phyloP scores from a whole-genome alignment of 2,329 filamentous ascomycete genomes.

The Trichothecium roseum region DNA sequence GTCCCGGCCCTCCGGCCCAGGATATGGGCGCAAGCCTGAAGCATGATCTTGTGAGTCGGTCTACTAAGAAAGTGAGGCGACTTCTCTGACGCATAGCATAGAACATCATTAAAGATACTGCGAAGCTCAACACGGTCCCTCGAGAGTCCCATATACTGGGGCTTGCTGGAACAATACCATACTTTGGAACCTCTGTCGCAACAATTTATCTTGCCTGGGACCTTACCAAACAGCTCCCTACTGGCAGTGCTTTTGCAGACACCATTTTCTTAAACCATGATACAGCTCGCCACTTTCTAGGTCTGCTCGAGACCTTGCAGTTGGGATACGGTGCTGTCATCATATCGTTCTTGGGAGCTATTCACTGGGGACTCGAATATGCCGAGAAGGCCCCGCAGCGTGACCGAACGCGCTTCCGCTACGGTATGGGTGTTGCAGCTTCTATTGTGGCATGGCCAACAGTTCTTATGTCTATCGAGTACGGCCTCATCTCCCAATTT shows the following conservation, averaged over 20 bases:
- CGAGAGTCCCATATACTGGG: slow-evolving; percentile 58
- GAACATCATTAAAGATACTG: slow-evolving; percentile 58
- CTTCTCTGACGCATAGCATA: slow-evolving; percentile 19
- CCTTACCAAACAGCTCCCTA: slow-evolving; percentile 56
- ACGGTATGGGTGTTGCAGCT: slow-evolving; percentile 71
- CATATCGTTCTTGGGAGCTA: slow-evolving; percentile 84
- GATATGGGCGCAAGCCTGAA: slow-evolving; percentile 24
- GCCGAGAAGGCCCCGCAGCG: slow-evolving; percentile 52
- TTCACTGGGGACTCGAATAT: slow-evolving; percentile 89
- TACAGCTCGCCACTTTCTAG: slow-evolving; percentile 60
- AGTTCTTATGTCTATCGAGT: slow-evolving; percentile 71
- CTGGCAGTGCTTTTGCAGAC: slow-evolving; percentile 44
- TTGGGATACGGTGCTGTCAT: slow-evolving; percentile 87
- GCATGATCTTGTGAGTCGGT: slow-evolving; percentile 45
- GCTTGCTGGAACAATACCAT: slow-evolving; percentile 72
- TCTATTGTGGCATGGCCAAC: slow-evolving; percentile 85
- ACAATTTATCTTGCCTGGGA: slow-evolving; percentile 78
- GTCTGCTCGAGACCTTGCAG: slow-evolving; percentile 75
- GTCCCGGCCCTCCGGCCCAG: slow-evolving; percentile 8
- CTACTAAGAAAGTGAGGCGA: neutral
- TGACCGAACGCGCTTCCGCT: slow-evolving; percentile 64
- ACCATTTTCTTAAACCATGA: slow-evolving; percentile 55
- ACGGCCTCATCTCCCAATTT: slow-evolving; percentile 80
- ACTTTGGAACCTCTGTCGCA: slow-evolving; percentile 71
- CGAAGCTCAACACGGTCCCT: slow-evolving; percentile 54